phyloP scores from a whole-genome alignment of 495 filamentous ascomycete genomes.

The Hypomontagnella monticulosa region DNA sequence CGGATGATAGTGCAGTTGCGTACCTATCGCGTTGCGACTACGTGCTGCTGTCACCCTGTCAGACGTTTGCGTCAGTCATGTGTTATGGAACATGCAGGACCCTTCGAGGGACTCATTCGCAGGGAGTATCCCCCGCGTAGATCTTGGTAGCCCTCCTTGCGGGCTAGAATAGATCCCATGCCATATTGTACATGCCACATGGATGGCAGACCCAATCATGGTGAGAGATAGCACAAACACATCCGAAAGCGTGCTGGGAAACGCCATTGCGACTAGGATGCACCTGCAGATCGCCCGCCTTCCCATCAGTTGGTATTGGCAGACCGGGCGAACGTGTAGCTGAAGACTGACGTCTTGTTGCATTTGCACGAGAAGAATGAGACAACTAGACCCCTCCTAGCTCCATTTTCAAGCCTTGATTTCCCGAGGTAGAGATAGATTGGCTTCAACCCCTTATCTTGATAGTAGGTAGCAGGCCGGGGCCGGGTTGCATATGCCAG shows the following conservation, averaged over 20 bases:
- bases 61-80: conserved; percentile 45
- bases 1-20: conserved; percentile 31
- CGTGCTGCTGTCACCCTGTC: conserved; percentile 31
- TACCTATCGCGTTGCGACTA: conserved; percentile 28
- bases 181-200: conserved; percentile 42
- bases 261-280: conserved; percentile 29
- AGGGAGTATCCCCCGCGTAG: conserved; percentile 41
- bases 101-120: conserved; percentile 37
- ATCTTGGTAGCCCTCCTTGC: conserved; percentile 40
- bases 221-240: conserved; percentile 33
- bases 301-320: conserved; percentile 33
- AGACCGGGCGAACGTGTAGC: conserved; percentile 26
- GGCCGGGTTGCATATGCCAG: conserved; percentile 39
- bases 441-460: conserved; percentile 37
- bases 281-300: conserved; percentile 38
- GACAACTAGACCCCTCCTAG: conserved; percentile 17
- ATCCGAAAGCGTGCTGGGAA: conserved; percentile 38
- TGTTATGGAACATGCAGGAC: conserved; percentile 42
- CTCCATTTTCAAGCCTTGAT: conserved; percentile 20
- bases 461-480: conserved; percentile 37
- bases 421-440: conserved; percentile 29
- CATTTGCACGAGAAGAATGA: conserved; percentile 23
- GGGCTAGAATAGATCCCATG: conserved; percentile 35
- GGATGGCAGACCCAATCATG: conserved; percentile 33
- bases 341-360: conserved; percentile 43